A percentile compares a stretch with the other conserved stretches of the same genome.
phyloP scores from a whole-genome alignment of 495 filamentous ascomycete species.

The Hypoxylon perforatum region DNA sequence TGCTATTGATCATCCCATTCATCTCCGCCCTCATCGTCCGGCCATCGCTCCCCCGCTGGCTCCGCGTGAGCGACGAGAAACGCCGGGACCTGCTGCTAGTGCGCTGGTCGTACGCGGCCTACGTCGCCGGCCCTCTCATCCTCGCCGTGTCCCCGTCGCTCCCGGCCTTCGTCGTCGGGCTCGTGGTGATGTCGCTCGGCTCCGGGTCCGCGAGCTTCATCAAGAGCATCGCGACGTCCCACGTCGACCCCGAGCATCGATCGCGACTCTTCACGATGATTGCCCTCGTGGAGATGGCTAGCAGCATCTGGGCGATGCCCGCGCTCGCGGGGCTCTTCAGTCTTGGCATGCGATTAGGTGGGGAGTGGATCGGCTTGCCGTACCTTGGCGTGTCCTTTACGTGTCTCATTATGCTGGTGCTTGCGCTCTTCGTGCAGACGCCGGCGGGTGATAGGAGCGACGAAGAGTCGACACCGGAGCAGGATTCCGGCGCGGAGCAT shows the following conservation, averaged over 20 bases:
- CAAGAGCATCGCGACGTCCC: conserved; percentile 40
- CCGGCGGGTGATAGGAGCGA: conserved; percentile 14
- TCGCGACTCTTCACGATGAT: conserved; percentile 44
- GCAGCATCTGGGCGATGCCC: conserved; percentile 42
- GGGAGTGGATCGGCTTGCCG: conserved; percentile 45
- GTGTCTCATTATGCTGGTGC: conserved; percentile 39
- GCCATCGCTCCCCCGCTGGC: conserved; percentile 23
- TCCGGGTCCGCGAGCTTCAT: conserved; percentile 40
- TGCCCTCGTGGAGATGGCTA: conserved; percentile 35
- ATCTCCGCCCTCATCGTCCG: conserved; percentile 30
- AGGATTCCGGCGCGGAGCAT: not conserved
- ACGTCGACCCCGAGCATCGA: conserved; percentile 39
- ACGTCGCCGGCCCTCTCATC: conserved; percentile 36
- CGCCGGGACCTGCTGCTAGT: conserved; percentile 40
- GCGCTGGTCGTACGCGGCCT: conserved; percentile 36
- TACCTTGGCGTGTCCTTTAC: conserved; percentile 43
- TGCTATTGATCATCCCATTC: conserved; percentile 39
- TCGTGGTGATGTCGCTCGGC: conserved; percentile 44
- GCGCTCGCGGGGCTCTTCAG: conserved; percentile 44
- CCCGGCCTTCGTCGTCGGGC: conserved; percentile 39
- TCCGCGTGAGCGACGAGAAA: conserved; percentile 37
- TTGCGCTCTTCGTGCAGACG: conserved; percentile 34
- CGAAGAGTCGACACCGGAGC: conserved; percentile 20
- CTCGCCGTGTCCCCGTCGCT: conserved; percentile 40
- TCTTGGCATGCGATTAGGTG: conserved; percentile 45